A percentile compares a stretch with the other conserved stretches of the same genome.
Conservation (phyloP, 441 rosid species). For the Bruguiera hainesii region DNA sequence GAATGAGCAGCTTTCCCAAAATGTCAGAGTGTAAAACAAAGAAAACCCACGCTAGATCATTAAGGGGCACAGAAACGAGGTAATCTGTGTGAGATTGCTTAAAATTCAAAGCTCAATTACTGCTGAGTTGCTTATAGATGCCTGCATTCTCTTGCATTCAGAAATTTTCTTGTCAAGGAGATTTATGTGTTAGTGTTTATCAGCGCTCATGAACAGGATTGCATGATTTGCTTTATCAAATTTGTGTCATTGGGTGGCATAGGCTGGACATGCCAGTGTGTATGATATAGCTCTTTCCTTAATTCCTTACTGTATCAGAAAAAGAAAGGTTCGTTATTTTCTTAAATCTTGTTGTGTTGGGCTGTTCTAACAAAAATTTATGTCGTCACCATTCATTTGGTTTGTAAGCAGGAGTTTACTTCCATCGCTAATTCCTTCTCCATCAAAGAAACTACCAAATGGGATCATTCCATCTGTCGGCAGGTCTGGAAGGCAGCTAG, state of each 20-base stretch:
- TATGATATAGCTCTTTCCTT: too few species aligned
- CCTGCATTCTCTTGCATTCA: too few species aligned
- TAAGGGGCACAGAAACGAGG: slow-evolving; percentile 57
- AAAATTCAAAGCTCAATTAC: too few species aligned
- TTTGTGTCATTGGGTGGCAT: too few species aligned
- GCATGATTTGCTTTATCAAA: too few species aligned
- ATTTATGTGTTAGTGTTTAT: too few species aligned
- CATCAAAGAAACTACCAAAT: slow-evolving; percentile 45
- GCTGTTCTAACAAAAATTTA: neutral
- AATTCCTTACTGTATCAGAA: too few species aligned
- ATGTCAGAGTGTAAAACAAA: slow-evolving; percentile 39
- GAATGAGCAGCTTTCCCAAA: slow-evolving; percentile 35
- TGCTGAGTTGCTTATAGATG: neutral
- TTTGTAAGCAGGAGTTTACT: slow-evolving; percentile 49
- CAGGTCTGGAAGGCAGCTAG: slow-evolving; percentile 33
- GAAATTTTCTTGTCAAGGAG: too few species aligned
- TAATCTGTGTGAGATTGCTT: slow-evolving; percentile 16
- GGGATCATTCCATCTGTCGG: slow-evolving; percentile 31
- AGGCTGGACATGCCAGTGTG: too few species aligned
- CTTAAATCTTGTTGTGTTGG: neutral
- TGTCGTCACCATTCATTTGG: neutral
- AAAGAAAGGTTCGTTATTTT: too few species aligned
- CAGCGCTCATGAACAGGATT: too few species aligned
- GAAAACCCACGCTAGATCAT: slow-evolving; percentile 41
- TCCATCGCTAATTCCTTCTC: slow-evolving; percentile 71